Evolutionary conservation across 805 yeast species (phyloP), one percentile per base, ranked within the genome.

Genomic region (Spathaspora arborariae): DNA sequence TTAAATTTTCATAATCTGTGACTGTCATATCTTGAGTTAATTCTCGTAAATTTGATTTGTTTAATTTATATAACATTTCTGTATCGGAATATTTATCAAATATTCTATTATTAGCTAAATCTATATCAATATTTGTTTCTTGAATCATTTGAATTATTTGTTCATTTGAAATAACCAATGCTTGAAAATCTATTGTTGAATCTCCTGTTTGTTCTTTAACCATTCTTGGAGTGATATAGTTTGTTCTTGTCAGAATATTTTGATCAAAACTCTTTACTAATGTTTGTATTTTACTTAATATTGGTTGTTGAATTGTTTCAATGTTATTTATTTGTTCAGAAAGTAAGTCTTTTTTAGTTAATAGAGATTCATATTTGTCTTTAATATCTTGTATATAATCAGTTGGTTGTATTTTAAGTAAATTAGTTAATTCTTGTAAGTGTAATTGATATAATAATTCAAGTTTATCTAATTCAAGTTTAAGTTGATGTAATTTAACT

Each of bases 1-100:
- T 64, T 44, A 65, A 51, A 9, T 45, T 47, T 30, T 69, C 73
- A 48, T 67, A 68, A 33, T 70, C 68, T n/a, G 55, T 62, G 10
- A 62, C 48, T 5, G 57, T 51, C 2, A 54, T 40, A 4, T 45
- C 18, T 2, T 48, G 43, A 19, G 56, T 57, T 16, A 56, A 45
- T 35, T 61, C 64, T 13, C 46, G 52, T 16, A 58, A 48, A 21
- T 52, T 42, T 6, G 65, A 56, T 41, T 47, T 56, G 5, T 57
- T 47, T 20, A 64, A 55, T 30, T 62, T 63, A 44, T 56, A 66
- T n/a, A 54, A 49, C 45, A 58, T 58, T 43, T 45, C 52, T 11
- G 52, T 52, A 7, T 59, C 64, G 7, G 48, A 62, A 16, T 54
- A 24, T 8, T 46, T 45, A 7, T 50, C 54, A 46, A 60, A 63